Evolutionary conservation across 768 basidiomycete species (phyloP), one percentile per base, ranked within the genome.

Genomic region (Leccinum barrowsii): DNA sequence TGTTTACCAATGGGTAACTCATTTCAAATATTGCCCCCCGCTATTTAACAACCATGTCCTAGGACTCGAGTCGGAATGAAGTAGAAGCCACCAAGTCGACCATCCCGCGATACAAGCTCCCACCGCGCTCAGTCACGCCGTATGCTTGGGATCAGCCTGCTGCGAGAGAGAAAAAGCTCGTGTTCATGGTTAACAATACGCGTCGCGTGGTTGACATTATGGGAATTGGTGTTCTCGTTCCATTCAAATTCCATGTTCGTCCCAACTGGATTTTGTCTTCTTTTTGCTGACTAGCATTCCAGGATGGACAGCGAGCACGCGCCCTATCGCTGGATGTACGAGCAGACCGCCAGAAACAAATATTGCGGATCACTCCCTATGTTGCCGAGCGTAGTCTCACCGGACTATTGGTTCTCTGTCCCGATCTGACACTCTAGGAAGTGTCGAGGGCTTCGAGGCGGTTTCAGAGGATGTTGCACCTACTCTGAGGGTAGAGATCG

Each of bases 131-230:
- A 3, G 78, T 75, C 15, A 70, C 81, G 48, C 76, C 82, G 32
- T 99, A 98, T 69, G 90, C 94, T 5, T 99, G 96, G 96, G 97
- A 99, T 68, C 85, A 81, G 59, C 97, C 97, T 7, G 90, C 94
- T 3, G 86, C 87, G 1, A 77, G 78, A 49, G 86, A 89, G 64
- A 98, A 96, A 75, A 86, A 85, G 62, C 77, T 99, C 24, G 71
- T 84, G 35, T 76, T 99, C 21, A 70, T 72, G 10, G 79, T 86
- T 51, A 86, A 85, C 46, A 81, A 81, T 22, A 74, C 82, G 54
- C 82, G 81, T 11, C 82, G 92, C 28, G 72, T 79, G 21, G 77
- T 98, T 52, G 96, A 98, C 69, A 87, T 96, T 59, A 87, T 96
- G 86, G 97, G 98, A 72, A 98, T 99, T 21, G 97, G 97, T 26